These are phyloP conservation scores for Geotrichum citri-aurantii DNA, from an alignment of 1,139 yeast species.

Conservation along the genomic window DNA sequence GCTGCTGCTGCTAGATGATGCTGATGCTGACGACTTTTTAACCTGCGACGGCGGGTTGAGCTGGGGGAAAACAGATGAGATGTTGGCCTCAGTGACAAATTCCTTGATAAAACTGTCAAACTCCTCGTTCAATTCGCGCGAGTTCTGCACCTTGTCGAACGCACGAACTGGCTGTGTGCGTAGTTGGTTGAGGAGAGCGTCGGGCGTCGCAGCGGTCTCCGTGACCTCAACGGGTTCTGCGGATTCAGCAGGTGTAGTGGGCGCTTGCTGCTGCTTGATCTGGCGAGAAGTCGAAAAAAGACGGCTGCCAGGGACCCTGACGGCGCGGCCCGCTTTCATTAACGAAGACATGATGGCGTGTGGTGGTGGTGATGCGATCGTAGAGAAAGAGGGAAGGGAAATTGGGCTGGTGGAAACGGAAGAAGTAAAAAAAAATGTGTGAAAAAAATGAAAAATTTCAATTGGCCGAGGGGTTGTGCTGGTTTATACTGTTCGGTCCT, in stretches of 20 bases:
- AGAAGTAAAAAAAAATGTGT: neutral
- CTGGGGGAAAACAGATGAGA: conserved; percentile 23
- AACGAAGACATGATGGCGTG: neutral
- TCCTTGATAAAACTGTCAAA: conserved; percentile 31
- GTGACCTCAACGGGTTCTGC: neutral
- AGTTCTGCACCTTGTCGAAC: neutral
- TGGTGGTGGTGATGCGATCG: neutral
- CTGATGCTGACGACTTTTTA: neutral
- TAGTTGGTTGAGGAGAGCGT: neutral
- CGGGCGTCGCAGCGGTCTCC: neutral
- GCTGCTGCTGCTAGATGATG: neutral
- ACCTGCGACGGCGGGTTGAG: conserved; percentile 17
- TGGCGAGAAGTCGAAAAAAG: neutral
- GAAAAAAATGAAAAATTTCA: neutral
- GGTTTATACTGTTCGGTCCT: neutral
- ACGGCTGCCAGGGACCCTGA: neutral
- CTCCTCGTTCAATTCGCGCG: conserved; percentile 19
- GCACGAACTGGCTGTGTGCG: neutral
- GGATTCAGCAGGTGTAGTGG: neutral
- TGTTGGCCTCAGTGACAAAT: conserved; percentile 30
- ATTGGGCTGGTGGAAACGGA: neutral
- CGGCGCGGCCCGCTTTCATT: neutral
- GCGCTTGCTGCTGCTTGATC: neutral
- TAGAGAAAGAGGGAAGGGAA: neutral
- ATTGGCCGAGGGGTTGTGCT: neutral